Conservation (phyloP, 2,329 filamentous ascomycete species). For the Claviceps sp. region DNA sequence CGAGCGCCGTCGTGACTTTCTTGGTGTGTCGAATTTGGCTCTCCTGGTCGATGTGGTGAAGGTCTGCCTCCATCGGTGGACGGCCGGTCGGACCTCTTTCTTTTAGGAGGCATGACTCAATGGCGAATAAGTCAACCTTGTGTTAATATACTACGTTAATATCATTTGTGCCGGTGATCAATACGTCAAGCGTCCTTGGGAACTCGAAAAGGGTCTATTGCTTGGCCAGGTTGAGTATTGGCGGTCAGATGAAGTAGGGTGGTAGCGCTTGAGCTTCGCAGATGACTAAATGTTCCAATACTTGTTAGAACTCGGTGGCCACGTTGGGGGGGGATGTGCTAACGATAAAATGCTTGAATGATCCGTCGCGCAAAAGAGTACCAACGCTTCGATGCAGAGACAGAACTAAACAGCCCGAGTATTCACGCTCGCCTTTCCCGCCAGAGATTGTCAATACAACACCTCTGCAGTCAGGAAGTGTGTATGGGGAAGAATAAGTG, state of each 20-base stretch:
- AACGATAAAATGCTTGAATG: background rate
- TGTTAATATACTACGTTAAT: slow-evolving; percentile 12
- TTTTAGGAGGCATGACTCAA: slow-evolving; percentile 42
- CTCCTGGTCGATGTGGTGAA: slow-evolving; percentile 48
- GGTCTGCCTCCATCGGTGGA: slow-evolving; percentile 38
- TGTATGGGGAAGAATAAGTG: background rate
- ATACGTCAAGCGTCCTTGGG: background rate
- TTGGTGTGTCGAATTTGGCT: slow-evolving; percentile 42
- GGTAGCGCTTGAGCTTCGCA: background rate
- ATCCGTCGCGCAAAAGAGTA: background rate
- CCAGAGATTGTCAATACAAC: too few relatives aligned
- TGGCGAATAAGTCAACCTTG: slow-evolving; percentile 7
- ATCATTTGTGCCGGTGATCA: slow-evolving; percentile 19
- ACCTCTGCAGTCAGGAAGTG: background rate
- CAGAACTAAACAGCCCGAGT: background rate
- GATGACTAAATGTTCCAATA: background rate
- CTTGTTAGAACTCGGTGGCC: background rate
- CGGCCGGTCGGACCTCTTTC: slow-evolving; percentile 42
- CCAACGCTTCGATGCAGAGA: background rate
- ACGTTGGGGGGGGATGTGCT: background rate
- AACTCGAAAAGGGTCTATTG: background rate
- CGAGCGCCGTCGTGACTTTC: slow-evolving; percentile 40
- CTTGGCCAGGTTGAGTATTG: background rate
- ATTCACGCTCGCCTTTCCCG: background rate
- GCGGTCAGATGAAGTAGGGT: background rate